These are phyloP conservation scores for Candida coquimbonensis DNA, from an alignment of 805 yeast species.

Conservation along the genomic window DNA sequence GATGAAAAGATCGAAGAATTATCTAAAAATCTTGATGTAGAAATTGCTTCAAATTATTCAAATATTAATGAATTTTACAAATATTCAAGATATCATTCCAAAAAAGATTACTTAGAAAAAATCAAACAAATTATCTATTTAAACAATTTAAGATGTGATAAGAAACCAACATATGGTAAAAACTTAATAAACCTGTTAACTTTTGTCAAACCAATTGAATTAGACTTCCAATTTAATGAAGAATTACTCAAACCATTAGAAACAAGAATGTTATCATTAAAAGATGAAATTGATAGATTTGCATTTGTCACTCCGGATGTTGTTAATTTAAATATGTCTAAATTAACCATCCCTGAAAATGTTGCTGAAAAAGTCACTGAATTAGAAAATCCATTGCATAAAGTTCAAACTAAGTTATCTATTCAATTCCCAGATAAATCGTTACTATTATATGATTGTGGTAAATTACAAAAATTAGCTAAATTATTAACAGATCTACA, in stretches of 20 bases:
- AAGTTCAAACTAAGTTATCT: slow-evolving; percentile 76
- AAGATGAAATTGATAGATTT: slow-evolving; percentile 57
- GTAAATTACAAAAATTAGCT: slow-evolving; percentile 86
- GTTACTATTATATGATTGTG: slow-evolving; percentile 90
- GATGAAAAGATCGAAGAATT: slow-evolving; percentile 37
- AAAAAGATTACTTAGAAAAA: slow-evolving; percentile 43
- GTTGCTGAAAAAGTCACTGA: slow-evolving; percentile 21
- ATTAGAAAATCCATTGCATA: slow-evolving; percentile 56
- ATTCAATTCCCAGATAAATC: slow-evolving; percentile 96
- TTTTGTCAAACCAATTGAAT: slow-evolving; percentile 25
- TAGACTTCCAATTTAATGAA: slow-evolving; percentile 11
- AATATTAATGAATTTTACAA: slow-evolving; percentile 53
- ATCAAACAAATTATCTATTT: slow-evolving; percentile 53
- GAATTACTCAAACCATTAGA: slow-evolving; percentile 36
- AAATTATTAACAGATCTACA: slow-evolving; percentile 66
- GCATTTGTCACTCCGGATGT: slow-evolving; percentile 87
- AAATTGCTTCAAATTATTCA: slow-evolving; percentile 23
- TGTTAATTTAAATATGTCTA: slow-evolving; percentile 66
- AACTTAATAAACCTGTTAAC: slow-evolving; percentile 42
- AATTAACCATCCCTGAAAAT: slow-evolving; percentile 39
- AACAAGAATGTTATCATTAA: slow-evolving; percentile 33
- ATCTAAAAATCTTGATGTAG: slow-evolving; percentile 26
- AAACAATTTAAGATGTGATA: slow-evolving; percentile 58
- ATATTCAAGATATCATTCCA: slow-evolving; percentile 44
- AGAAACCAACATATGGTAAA: slow-evolving; percentile 61